Evolutionary conservation across 176 grass and related monocot genomes (phyloP), one percentile per base, ranked within the genome.

Genomic region (Aegilops longissima): DNA sequence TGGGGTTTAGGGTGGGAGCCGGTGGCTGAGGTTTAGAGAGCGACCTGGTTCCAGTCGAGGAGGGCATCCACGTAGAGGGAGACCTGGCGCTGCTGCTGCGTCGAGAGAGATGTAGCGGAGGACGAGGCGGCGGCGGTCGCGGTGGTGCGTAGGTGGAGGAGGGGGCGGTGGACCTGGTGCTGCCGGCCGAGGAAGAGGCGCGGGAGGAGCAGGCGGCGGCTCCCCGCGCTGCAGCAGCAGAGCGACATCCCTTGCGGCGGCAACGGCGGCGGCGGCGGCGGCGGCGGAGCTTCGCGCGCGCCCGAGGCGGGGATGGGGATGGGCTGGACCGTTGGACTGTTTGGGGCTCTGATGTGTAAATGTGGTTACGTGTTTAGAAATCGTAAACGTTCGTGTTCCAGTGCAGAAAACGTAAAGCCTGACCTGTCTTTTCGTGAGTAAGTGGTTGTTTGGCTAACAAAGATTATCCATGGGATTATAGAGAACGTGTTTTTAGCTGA

Each of bases 1-100:
- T 13, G 58, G 83, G 39, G 20, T 51, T 51, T n/a, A 61, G 1
- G 24, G 70, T 9, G 5, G 8, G 0, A 76, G 51, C 8, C 17
- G 40, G 23, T 0, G 6, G 12, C 29, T 14, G 49, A 2, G 44
- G 20, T n/a, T 68, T 51, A 31, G 12, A 42, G 27, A 68, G 40
- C 9, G 69, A 96, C 92, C 92, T 99, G 92, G 66, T 96, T 99
- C 94, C 92, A 94, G 77, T 93, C 71, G 71, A 96, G 97, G 78
- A 99, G 92, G 5, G 92, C 74, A 24, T 73, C 68, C 17, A 95
- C 86, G 73, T 93, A 99, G 42, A 94, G 78, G 45, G 94, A 82
- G 79, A 99, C 90, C 82, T 96, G 97, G 33, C 83, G 87, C 90
- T 84, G 90, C 89, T 94, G 93, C 52, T 40, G 73, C n/a, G 88